Evolutionary conservation across 2,329 filamentous ascomycete genomes (phyloP), one percentile per base, ranked within the genome.

Genomic region (Shiraia bambusicola): DNA sequence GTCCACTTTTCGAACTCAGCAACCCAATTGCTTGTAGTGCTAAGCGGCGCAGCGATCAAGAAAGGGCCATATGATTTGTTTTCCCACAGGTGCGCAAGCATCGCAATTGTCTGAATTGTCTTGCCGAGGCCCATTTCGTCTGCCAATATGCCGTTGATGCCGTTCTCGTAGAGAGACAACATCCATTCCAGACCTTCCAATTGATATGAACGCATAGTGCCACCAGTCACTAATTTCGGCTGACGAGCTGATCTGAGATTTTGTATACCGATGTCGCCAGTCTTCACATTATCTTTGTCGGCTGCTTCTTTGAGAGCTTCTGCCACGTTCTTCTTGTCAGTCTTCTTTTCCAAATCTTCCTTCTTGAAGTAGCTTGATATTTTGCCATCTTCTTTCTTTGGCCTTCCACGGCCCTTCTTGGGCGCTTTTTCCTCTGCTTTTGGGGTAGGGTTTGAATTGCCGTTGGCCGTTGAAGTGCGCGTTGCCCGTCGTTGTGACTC

Each of bases 111-210:
- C 62, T 96, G 91, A 1, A 96, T 81, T 0, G 91, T 96, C 73
- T 96, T 96, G 4, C 89, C 88, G 4, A 95, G 70, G 0, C 91
- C 91, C 91, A 96, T 96, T 66, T 96, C 91, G 57, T 96, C 91
- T 0, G 91, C 91, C 24, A 96, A 67, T 42, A 95, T 95, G 1
- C 91, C 91, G 52, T 89, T 94, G 67, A 96, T 80, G 9, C 91
- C 91, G 59, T 95, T 93, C 75, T 95, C 89, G 57, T 87, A 95
- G 3, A 86, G 65, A 0, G 81, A 83, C 24, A 81, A 80, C 75
- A 98, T 84, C 93, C 93, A 98, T 0, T 95, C 94, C 1, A 98
- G 69, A 0, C 93, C 93, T 64, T 97, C 92, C 0, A 98, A 73
- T 58, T 98, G 93, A 62, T 98, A 98, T 49, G 88, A 86, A 13